Evolutionary conservation across 495 filamentous ascomycete genomes (phyloP), one percentile per base, ranked within the genome.

Genomic region (Jackrogersella multiformis): DNA sequence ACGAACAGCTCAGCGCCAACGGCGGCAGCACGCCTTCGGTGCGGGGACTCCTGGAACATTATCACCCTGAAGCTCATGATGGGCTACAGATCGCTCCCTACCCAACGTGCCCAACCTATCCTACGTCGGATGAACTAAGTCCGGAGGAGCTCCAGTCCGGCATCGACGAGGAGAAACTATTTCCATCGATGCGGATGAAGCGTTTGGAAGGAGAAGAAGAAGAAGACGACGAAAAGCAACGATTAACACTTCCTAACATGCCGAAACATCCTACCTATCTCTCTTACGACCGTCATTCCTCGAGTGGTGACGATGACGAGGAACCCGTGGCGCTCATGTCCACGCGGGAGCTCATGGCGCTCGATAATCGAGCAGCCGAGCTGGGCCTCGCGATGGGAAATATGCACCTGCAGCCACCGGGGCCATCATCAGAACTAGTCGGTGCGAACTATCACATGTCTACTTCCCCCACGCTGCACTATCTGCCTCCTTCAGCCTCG

Each of bases 301-400:
- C 76, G 5, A 71, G 70, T 10, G 77, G 77, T 9, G 69, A 70
- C 21, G 70, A 73, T 6, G 73, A 73, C 34, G 52, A 70, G 15
- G 75, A 45, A 32, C 60, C 62, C 8, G 75, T 73, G 65, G 77
- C 75, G 2, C 61, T 82, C 16, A 82, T 84, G 55, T 82, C 80
- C 6, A 84, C 81, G 4, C 64, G 65, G 12, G 80, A 84, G 44
- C 70, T 84, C 5, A 71, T 84, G 57, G 71, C 74, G n/a, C 64
- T 78, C 34, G 80, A 82, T 56, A 70, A 67, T 6, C 59, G 69
- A 39, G 64, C 67, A 8, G 56, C 73, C 12, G 75, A 77, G 15
- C 64, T 72, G 12, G 63, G 74, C 18, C 38, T 72, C 32, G 49
- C 66, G n/a, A 75, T 77, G 71, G 75, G 69, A 16, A 56, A 66